Evolutionary conservation across 805 yeast genomes (phyloP).

Genomic region (Yamadazyma tumulicola): DNA sequence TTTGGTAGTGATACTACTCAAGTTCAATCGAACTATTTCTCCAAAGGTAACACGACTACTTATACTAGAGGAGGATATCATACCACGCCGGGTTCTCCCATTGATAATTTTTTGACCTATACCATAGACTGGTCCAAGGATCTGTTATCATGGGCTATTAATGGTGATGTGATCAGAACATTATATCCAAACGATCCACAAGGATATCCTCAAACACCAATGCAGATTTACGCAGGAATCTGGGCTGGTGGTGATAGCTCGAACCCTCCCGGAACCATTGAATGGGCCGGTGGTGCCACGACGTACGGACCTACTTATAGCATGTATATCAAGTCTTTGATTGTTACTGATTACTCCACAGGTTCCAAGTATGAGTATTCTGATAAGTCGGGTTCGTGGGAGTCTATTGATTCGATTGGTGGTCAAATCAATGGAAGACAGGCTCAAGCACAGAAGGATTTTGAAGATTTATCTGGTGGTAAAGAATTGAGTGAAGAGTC

Average conservation of each 20-base stretch:
- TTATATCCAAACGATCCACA: conserved; percentile 48
- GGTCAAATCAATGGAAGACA: conserved; percentile 64
- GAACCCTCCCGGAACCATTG: conserved; percentile 64
- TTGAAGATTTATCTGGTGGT: conserved; percentile 31
- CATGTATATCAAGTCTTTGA: conserved; percentile 57
- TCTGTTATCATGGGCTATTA: conserved; percentile 64
- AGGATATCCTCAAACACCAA: conserved; percentile 92
- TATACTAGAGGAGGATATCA: conserved; percentile 81
- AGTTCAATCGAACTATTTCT: conserved; percentile 75
- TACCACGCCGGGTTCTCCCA: conserved; percentile 50
- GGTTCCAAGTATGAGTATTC: conserved; percentile 56
- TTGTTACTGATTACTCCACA: conserved; percentile 67
- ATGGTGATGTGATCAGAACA: conserved; percentile 67
- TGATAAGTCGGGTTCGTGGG: conserved; percentile 56
- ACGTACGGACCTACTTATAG: conserved; percentile 68
- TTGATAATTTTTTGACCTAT: conserved; percentile 64
- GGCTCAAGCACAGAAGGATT: conserved; percentile 35
- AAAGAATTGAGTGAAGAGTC: conserved; percentile 15
- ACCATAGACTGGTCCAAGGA: conserved; percentile 81
- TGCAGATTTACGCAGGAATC: conserved; percentile 63
- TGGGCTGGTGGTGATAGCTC: conserved; percentile 83
- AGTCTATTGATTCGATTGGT: conserved; percentile 52
- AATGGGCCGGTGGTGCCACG: conserved; percentile 79
- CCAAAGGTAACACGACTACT: conserved; percentile 73
- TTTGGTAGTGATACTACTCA: conserved; percentile 74